Evolutionary conservation across 2,329 filamentous ascomycete species (phyloP), one percentile per base, ranked within the genome.

Genomic region (Alternaria tenuissima): DNA sequence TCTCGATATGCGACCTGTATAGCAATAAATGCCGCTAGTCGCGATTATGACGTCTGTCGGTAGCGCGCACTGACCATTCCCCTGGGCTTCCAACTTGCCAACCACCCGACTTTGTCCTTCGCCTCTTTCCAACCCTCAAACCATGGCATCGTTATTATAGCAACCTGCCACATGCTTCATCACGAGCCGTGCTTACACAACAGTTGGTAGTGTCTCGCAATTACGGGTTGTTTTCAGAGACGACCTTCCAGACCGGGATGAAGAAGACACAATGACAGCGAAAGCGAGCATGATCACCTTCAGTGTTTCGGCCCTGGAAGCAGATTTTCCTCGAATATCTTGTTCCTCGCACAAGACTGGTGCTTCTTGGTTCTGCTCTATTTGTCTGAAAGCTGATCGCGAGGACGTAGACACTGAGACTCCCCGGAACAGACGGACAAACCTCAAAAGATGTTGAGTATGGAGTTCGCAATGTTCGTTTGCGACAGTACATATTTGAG

Each of bases 361-460:
- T 39, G 38, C n/a, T 39, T 20, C 0, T 7, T 20, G n/a, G 7
- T 4, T 20, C 1, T 0, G 0, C 14, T 39, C 14, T 11, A 4
- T 2, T 11, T 18, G 38, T 8, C 7, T 39, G 38, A 3, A 20
- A 20, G 38, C 38, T 20, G 38, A 20, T 39, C n/a, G n/a, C 38
- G 8, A 20, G n/a, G 38, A 39, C 38, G 12, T 36, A 36, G 5
- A 3, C 32, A 16, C 32, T 36, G 4, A 0, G 14, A 16, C 32
- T 36, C 32, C 1, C 32, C 32, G 12, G 14, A 36, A 2, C 6
- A 36, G 32, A 14, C 14, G 32, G 32, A 7, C n/a, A 20, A 39
- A 20, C 38, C n/a, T 39, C 7, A n/a, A 39, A 11, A 14, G 5
- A 22, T 42, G 39, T 42, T 2, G 11, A 42, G 11, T 22, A 14